Conservation (phyloP, 148 eudicot genomes). For the Camellia japonica region DNA sequence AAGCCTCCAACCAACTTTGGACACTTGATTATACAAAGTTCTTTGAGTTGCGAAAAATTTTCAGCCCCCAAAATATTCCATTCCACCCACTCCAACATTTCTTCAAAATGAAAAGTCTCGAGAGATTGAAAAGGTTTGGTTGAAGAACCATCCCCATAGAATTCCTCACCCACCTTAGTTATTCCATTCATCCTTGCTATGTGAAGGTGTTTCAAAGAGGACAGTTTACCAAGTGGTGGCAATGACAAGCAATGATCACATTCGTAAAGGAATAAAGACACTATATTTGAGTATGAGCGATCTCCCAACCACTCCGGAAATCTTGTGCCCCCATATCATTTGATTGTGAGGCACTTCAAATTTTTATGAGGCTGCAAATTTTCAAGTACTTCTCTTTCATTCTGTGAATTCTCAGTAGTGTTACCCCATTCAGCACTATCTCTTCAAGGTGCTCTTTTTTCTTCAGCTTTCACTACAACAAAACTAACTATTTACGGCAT, state of each 20-base stretch:
- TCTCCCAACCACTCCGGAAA: not conserved
- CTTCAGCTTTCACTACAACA: too few relatives aligned
- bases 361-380: too few relatives aligned
- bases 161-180: not conserved
- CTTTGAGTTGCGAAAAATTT: not conserved
- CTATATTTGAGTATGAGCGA: not conserved
- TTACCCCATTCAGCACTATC: too few relatives aligned
- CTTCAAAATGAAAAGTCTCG: not conserved
- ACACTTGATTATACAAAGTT: not conserved
- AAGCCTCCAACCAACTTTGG: not conserved
- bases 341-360: slow-evolving; percentile 6
- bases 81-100: not conserved
- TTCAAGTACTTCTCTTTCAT: not conserved
- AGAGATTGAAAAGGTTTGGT: not conserved
- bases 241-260: not conserved
- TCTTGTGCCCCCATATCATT: not conserved
- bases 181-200: not conserved
- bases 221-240: not conserved
- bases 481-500: too few relatives aligned
- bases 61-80: not conserved
- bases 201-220: not conserved
- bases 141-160: not conserved
- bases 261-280: not conserved
- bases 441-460: too few relatives aligned
- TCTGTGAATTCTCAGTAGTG: too few relatives aligned